Percentiles rank a stretch among this genome's conserved stretches.
Conservation (phyloP, 768 basidiomycete species). For the Suillus decipiens region DNA sequence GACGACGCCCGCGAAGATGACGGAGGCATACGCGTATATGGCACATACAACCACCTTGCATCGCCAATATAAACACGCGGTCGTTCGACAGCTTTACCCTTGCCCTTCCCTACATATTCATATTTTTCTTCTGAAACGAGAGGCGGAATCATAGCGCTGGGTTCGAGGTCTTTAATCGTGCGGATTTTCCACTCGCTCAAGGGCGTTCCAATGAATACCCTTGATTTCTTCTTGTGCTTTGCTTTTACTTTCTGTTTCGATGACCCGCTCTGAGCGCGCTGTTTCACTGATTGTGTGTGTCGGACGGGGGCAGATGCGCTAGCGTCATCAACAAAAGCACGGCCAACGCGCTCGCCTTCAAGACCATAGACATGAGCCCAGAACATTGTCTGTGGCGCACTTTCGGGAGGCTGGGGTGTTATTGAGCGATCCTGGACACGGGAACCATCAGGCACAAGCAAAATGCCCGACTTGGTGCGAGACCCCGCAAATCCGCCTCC, state of each 20-base stretch:
- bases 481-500: conserved; percentile 25
- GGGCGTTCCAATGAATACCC: conserved; percentile 29
- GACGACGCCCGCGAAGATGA: conserved; percentile 16
- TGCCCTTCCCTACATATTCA: background rate
- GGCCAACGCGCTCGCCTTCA: conserved; percentile 29
- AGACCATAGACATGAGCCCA: conserved; percentile 37
- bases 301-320: background rate
- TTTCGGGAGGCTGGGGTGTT: conserved; percentile 10
- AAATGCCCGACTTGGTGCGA: conserved; percentile 24
- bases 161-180: conserved; percentile 24
- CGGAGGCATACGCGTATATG: conserved; percentile 25
- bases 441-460: conserved; percentile 24
- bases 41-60: conserved; percentile 17
- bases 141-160: conserved; percentile 5
- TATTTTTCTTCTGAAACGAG: background rate
- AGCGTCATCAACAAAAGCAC: conserved; percentile 19
- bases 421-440: background rate
- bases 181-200: conserved; percentile 26
- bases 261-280: background rate
- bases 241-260: background rate
- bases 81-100: conserved; percentile 6
- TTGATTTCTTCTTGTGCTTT: conserved; percentile 14
- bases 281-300: background rate
- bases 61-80: conserved; percentile 26
- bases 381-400: conserved; percentile 18